Conservation (phyloP, 2,329 filamentous ascomycete genomes). For the Alternaria alternata region DNA sequence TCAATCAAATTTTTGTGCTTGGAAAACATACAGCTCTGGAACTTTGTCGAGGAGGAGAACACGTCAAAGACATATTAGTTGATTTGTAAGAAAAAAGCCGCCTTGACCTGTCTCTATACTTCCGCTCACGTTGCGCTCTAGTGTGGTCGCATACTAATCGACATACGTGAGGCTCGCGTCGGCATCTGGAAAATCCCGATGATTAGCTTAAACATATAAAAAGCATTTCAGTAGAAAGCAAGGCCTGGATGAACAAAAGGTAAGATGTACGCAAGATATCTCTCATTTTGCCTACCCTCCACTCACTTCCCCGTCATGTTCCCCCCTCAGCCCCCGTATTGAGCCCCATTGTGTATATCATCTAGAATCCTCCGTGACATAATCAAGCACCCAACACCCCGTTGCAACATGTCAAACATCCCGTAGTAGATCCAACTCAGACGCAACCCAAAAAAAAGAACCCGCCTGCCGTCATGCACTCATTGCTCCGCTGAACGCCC, state of each 20-base stretch:
- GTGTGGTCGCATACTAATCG: background rate
- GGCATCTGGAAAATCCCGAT: background rate
- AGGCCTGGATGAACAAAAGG: background rate
- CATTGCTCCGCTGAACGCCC: constrained; percentile 3
- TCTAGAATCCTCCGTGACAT: background rate
- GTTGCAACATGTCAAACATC: constrained; percentile 1
- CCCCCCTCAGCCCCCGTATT: background rate
- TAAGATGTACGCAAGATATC: constrained; percentile 1
- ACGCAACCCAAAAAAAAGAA: background rate
- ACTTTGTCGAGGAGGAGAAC: background rate
- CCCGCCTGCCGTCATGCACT: constrained; percentile 6
- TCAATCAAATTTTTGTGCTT: background rate
- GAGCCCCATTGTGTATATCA: constrained; percentile 2
- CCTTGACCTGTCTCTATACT: background rate
- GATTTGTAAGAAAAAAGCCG: background rate
- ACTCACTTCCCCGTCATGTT: background rate
- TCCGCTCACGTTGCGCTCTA: background rate
- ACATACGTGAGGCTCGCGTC: background rate
- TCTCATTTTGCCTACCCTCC: background rate
- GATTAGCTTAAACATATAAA: background rate
- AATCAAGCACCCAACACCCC: background rate
- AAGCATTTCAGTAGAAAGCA: background rate
- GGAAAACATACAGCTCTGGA: background rate
- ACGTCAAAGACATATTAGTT: background rate
- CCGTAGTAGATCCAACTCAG: background rate